Evolutionary conservation across 2,329 filamentous ascomycete genomes (phyloP).

Genomic region (Fusarium robinianum): DNA sequence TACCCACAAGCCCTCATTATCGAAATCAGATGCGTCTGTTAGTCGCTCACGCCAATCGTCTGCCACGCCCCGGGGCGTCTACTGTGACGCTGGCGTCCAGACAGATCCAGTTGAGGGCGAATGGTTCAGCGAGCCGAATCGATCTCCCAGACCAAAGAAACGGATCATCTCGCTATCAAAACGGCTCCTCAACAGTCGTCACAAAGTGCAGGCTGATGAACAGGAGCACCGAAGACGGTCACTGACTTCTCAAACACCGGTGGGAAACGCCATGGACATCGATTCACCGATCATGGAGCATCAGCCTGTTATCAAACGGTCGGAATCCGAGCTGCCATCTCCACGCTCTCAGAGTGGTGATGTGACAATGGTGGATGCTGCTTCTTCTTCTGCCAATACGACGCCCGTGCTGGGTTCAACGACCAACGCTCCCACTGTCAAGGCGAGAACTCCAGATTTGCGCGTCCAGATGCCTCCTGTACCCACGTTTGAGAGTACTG

Average conservation of each 20-base stretch:
- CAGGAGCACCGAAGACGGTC: constrained; percentile 41
- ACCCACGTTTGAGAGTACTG: constrained; percentile 52
- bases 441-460: constrained; percentile 51
- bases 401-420: constrained; percentile 18
- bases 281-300: constrained; percentile 45
- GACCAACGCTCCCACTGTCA: constrained; percentile 30
- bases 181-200: constrained; percentile 55
- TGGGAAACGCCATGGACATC: constrained; percentile 46
- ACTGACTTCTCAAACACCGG: constrained; percentile 28
- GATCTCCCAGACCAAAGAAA: constrained; percentile 48
- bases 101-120: constrained; percentile 59
- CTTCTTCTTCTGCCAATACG: constrained; percentile 36
- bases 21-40: constrained; percentile 37
- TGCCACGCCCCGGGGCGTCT: constrained; percentile 46
- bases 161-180: constrained; percentile 59
- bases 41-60: constrained; percentile 46
- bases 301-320: constrained; percentile 27
- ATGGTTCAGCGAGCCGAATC: constrained; percentile 52
- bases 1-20: constrained; percentile 34
- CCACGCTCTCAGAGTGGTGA: constrained; percentile 34
- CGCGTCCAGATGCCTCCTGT: constrained; percentile 62
- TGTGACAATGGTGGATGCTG: constrained; percentile 39
- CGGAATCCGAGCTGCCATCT: constrained; percentile 31
- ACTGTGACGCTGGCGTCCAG: constrained; percentile 57
- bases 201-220: constrained; percentile 49